phyloP scores from a whole-genome alignment of 257 asterid genomes.

The Rubia yunnanensis region DNA sequence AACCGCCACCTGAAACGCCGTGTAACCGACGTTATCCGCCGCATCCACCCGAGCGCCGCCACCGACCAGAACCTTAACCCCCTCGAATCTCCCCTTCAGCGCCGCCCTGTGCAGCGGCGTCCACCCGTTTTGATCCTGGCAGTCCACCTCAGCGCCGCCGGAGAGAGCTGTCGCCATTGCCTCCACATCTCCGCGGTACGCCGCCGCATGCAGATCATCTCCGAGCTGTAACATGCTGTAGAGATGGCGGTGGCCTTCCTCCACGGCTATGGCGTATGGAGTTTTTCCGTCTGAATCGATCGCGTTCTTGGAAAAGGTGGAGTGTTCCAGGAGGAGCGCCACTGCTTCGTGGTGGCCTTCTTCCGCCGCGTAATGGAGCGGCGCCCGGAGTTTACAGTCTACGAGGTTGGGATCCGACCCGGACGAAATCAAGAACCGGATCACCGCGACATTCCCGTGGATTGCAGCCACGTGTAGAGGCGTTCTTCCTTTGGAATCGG shows the following conservation, averaged over 20 bases:
- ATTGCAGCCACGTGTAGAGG: conserved; percentile 54
- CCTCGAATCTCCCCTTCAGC: conserved; percentile 54
- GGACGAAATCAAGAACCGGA: conserved; percentile 37
- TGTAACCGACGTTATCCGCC: conserved; percentile 48
- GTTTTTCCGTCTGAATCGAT: conserved; percentile 46
- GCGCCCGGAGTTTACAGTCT: conserved; percentile 39
- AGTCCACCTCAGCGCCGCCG: conserved; percentile 50
- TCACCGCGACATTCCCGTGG: conserved; percentile 31
- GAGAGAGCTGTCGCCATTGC: conserved; percentile 38
- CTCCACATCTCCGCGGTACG: conserved; percentile 28
- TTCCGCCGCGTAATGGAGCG: conserved; percentile 50
- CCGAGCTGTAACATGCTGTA: conserved; percentile 35
- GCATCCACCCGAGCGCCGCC: conserved; percentile 51
- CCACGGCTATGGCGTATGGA: conserved; percentile 45
- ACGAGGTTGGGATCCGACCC: conserved; percentile 34
- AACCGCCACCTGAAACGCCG: conserved; percentile 55
- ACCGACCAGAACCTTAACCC: conserved; percentile 40
- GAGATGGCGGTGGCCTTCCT: conserved; percentile 30
- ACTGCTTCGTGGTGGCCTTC: conserved; percentile 38
- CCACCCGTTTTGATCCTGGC: conserved; percentile 76
- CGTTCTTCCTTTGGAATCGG: conserved; percentile 32
- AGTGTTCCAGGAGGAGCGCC: conserved; percentile 25
- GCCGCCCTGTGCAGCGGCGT: conserved; percentile 67
- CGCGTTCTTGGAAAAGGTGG: conserved; percentile 33
- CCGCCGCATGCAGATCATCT: conserved; percentile 51